Evolutionary conservation across 2,329 filamentous ascomycete species (phyloP).

Genomic region (Talaromyces sp.): DNA sequence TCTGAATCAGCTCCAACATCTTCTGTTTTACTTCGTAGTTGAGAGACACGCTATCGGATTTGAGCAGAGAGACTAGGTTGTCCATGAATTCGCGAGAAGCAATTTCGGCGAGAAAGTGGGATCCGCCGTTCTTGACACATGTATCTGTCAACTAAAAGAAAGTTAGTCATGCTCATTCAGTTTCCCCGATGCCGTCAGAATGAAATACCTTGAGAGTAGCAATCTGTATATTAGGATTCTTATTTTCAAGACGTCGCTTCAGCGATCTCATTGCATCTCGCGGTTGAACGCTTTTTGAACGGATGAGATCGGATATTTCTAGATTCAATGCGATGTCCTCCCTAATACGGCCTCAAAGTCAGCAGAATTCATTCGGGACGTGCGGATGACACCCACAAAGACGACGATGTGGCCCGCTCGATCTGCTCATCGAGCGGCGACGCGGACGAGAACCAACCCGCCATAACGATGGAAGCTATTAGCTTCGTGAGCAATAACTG

Average conservation of each 20-base stretch:
- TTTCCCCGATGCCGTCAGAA: not conserved
- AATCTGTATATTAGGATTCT: conserved; percentile 95
- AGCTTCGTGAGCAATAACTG: not conserved
- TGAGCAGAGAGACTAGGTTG: conserved; percentile 85
- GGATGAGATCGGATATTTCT: conserved; percentile 95
- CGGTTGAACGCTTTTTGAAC: conserved; percentile 94
- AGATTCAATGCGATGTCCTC: conserved; percentile 97
- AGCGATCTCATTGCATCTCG: conserved; percentile 97
- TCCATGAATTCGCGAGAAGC: conserved; percentile 98
- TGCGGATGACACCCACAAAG: conserved; percentile 63
- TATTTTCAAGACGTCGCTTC: conserved; percentile 91
- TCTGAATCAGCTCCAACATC: conserved; percentile 90
- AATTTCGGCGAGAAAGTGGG: conserved; percentile 92
- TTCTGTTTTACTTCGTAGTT: conserved; percentile 85
- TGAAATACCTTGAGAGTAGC: conserved; percentile 78
- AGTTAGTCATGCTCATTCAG: not conserved
- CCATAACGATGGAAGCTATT: conserved; percentile 63
- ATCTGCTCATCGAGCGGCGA: conserved; percentile 95
- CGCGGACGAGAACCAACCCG: conserved; percentile 93
- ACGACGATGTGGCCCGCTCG: conserved; percentile 90
- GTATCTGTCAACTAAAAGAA: conserved; percentile 78
- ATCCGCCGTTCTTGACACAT: conserved; percentile 96
- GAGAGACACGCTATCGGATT: conserved; percentile 71
- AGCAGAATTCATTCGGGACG: conserved; percentile 9
- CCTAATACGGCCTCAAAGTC: conserved; percentile 48